Evolutionary conservation across 139 green algal genomes (phyloP).

Genomic region (Pycnococcus provasolii): DNA sequence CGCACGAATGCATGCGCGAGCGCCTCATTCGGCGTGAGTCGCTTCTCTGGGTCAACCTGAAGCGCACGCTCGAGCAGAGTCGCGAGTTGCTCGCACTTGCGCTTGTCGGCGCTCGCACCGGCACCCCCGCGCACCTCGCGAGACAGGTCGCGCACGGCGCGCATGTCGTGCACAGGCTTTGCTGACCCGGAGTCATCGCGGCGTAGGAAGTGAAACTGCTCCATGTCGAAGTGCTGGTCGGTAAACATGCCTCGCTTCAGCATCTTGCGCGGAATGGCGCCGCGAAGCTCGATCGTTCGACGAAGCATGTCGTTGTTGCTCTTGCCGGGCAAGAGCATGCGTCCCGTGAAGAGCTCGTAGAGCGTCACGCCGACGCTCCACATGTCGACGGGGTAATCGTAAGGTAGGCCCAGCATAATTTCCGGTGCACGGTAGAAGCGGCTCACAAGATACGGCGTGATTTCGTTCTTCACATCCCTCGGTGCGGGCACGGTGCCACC

Average conservation of each 20-base stretch:
- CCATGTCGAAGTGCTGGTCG: conserved; percentile 38
- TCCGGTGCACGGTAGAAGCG: conserved; percentile 95
- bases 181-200: conserved; percentile 26
- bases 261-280: conserved; percentile 88
- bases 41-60: conserved; percentile 80
- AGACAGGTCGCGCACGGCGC: conserved; percentile 60
- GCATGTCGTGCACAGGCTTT: not conserved
- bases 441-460: conserved; percentile 92
- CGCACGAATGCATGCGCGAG: conserved; percentile 79
- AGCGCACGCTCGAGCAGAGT: conserved; percentile 89
- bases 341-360: conserved; percentile 94
- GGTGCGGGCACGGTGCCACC: not conserved
- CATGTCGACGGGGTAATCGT: conserved; percentile 88
- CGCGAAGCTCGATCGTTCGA: conserved; percentile 92
- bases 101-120: conserved; percentile 19
- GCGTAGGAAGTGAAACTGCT: conserved; percentile 16
- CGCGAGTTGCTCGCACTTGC: conserved; percentile 42
- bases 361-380: conserved; percentile 88
- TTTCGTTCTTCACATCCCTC: conserved; percentile 71
- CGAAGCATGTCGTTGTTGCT: conserved; percentile 99
- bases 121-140: conserved; percentile 49
- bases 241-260: conserved; percentile 49
- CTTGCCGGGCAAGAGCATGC: conserved; percentile 86
- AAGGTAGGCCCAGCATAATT: conserved; percentile 87
- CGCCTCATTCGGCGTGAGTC: conserved; percentile 71